Conservation (phyloP, 768 basidiomycete genomes). For the Obba rivulosa region DNA sequence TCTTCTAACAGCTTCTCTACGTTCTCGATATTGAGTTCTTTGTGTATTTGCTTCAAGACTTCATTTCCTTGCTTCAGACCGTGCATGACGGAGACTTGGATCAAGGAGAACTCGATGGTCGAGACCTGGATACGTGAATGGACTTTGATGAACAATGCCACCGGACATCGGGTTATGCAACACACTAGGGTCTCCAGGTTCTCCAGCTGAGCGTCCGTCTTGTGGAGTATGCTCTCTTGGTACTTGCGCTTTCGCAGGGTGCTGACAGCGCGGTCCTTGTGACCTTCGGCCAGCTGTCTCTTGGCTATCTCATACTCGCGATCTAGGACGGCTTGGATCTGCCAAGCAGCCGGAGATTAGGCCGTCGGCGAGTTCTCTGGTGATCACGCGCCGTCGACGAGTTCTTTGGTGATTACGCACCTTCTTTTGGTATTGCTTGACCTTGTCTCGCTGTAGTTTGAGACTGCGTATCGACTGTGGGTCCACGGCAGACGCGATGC, state of each 20-base stretch:
- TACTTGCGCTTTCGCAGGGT: conserved; percentile 91
- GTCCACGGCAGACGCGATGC: conserved; percentile 9
- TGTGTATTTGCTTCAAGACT: conserved; percentile 90
- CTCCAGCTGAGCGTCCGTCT: conserved; percentile 88
- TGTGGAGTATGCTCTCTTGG: conserved; percentile 79
- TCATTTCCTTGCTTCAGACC: conserved; percentile 92
- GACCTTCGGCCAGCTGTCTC: conserved; percentile 70
- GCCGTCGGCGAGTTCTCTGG: too few relatives aligned
- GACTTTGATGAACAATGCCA: not conserved
- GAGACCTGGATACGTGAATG: conserved; percentile 58
- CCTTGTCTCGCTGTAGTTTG: conserved; percentile 93
- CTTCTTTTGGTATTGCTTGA: conserved; percentile 94
- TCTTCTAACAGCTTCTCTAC: conserved; percentile 95
- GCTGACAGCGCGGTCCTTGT: conserved; percentile 83
- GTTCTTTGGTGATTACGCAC: conserved; percentile 32
- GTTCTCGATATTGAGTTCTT: conserved; percentile 85
- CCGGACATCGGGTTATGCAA: conserved; percentile 18
- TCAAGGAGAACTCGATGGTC: conserved; percentile 92
- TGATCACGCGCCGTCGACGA: not conserved
- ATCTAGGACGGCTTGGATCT: conserved; percentile 86
- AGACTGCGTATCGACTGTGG: conserved; percentile 49
- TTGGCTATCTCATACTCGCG: conserved; percentile 89
- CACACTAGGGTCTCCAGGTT: conserved; percentile 80
- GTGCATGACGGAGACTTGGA: conserved; percentile 88
- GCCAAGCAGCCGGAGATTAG: conserved; percentile 1